Base-by-base conservation (phyloP, 768 basidiomycete species). In the Amanita polypyramis region DNA sequence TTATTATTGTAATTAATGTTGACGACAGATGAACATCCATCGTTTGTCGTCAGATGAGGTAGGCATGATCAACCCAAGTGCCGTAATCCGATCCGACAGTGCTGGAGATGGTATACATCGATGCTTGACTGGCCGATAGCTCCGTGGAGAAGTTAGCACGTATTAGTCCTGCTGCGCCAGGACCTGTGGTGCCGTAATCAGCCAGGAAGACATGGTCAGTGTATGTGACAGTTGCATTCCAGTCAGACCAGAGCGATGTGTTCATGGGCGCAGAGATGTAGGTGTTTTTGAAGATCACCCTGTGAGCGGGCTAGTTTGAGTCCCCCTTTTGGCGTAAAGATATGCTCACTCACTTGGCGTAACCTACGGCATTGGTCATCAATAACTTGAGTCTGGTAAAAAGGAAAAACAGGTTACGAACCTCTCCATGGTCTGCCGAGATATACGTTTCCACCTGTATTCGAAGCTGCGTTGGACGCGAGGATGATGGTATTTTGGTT, bases 251-350 rank as follows among this genome's bases (percentile, higher is more conserved):
- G 21, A 76, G 49, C 1, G 69, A 63, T 2, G 56, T 56, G 38
- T 73, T 70, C 45, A 74, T 54, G 0, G 66, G 66, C 3, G 64
- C 66, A 0, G 56, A 66, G 29, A 77, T 59, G 36, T 63, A 52
- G 1, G 73, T 74, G 55, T 69, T 69, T 38, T 71, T 69, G 64
- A 70, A 75, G 32, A 75, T 67, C 12, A 77, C 74, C 56, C 73
- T 71, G n/a, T n/a, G 40, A 15, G 45, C 38, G 36, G 23, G 27
- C 12, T 11, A 8, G 20, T 25, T 30, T 15, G 20, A 20, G 45
- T 21, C 15, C n/a, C n/a, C n/a, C 3, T 27, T 27, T 7, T 27
- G 7, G 25, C 25, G 7, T 27, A 3, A 27, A 27, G 25, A 7
- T 27, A 7, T 27, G 25, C 7, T 27, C 25, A 7, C 25, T 27